Evolutionary conservation across 1,284 basidiomycete species (phyloP), one percentile per base, ranked within the genome.

Genomic region (Coniophora puteana): DNA sequence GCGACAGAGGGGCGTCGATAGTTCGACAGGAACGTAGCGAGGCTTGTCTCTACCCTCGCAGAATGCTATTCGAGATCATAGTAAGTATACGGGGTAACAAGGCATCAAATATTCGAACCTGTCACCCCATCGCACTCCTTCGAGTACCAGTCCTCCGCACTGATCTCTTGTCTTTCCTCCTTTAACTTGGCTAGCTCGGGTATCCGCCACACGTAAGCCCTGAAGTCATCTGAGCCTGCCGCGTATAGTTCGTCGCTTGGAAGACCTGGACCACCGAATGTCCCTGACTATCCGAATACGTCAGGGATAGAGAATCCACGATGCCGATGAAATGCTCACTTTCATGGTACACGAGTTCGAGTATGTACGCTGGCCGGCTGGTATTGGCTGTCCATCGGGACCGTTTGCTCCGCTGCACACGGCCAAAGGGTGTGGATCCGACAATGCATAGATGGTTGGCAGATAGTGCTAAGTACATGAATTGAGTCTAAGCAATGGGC

Each of bases 181-280:
- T 55, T 45, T 20, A 89, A 64, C 11, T 63, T 58, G 4, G 57
- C 47, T 1, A 71, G 43, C 4, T 69, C 55, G 2, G 87, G 86
- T 24, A 89, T 67, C 50, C 74, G 76, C 89, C 89, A 91, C n/a
- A 88, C 59, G 50, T 91, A 91, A 10, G 70, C 78, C 23, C 80
- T 70, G 54, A 90, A 91, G 57, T 91, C 84, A 54, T 91, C 88
- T 8, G 85, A 89, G 10, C 89, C 89, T 10, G 76, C 74, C 24
- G 71, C 71, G 52, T 82, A 91, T 51, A 82, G 77, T 21, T 69
- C 57, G 38, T 82, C 80, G 32, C 57, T 60, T 33, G 69, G 66
- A n/a, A 72, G 52, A 4, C 71, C 72, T 4, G 70, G 68, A 1
- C 77, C 74, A 26, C 87, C 83, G 47, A 91, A 89, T 3, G 78